Evolutionary conservation across 2,329 filamentous ascomycete species (phyloP), one percentile per base, ranked within the genome.

Genomic region (Alternaria metachromatica): DNA sequence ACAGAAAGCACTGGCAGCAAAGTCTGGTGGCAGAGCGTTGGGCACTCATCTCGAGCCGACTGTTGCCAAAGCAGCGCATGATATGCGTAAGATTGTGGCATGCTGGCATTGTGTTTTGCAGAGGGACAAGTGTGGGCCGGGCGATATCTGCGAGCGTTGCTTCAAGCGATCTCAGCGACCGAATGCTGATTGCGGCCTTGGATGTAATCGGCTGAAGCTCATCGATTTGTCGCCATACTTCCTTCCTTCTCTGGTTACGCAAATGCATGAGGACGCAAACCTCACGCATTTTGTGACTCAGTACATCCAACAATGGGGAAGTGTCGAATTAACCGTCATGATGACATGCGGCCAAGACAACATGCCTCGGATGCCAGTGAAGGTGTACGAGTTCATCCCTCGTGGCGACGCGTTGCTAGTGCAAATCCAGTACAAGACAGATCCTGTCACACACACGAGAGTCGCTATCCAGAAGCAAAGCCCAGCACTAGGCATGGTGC

Each of bases 91-190:
- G 57, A 77, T 80, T 8, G 80, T 80, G 21, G 81, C 82, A 10
- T 85, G 83, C 61, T 85, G 83, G 83, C 78, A 82, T 26, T 85
- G 83, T 62, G 80, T 80, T 5, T 73, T 85, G 53, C 83, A 85
- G 64, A 77, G 83, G 71, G 83, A 84, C 68, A 80, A 81, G 74
- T 83, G 81, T 65, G 76, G 78, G 6, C 76, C 78, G 21, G 80
- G 80, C 44, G 74, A 77, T 6, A 74, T 69, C n/a, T 82, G 80
- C 62, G 75, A 79, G 56, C 76, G 80, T 55, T 81, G 79, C 64
- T 48, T 75, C 54, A 82, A 82, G 66, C 79, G 80, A 18, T 68
- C 79, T 58, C 70, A 79, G 67, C 72, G 78, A 37, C 65, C 78
- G 59, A 75, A 81, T 72, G 75, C 80, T 63, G 71, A 78, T 63